These are phyloP conservation scores for Cicer judaicum DNA, from an alignment of 306 rosid genomes.

Conservation along the genomic window DNA sequence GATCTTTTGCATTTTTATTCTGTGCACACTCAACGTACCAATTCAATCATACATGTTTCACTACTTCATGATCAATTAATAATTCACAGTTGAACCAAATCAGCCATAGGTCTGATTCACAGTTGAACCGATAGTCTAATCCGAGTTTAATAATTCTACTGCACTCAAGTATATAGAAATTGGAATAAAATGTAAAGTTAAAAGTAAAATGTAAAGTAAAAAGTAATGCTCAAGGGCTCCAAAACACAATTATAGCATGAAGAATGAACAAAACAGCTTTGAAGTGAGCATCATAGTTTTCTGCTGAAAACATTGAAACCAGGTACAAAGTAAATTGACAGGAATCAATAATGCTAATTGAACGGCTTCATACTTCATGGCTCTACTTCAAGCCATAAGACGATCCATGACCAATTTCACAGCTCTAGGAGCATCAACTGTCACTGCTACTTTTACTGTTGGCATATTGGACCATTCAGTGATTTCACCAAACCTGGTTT, in stretches of 20 bases:
- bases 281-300: constrained; percentile 24
- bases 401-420: constrained; percentile 78
- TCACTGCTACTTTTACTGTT: constrained; percentile 87
- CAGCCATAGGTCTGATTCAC: too few species aligned
- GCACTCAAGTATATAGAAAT: neutral
- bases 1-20: too few species aligned
- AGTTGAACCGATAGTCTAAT: too few species aligned
- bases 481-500: constrained; percentile 74
- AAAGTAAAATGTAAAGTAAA: constrained; percentile 4
- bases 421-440: constrained; percentile 77
- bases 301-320: neutral
- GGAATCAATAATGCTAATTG: neutral
- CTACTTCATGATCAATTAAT: too few species aligned
- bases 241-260: constrained; percentile 19
- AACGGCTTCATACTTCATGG: neutral
- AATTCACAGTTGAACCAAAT: too few species aligned
- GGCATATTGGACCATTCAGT: constrained; percentile 89
- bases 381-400: constrained; percentile 55
- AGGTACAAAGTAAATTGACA: constrained; percentile 15
- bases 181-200: constrained; percentile 9
- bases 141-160: too few species aligned
- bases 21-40: too few species aligned
- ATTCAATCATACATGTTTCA: too few species aligned
- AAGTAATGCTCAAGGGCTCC: neutral
- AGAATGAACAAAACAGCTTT: neutral